Base-by-base conservation (phyloP, 192 early-diverging fungal species). In the Gonapodya prolifera region DNA sequence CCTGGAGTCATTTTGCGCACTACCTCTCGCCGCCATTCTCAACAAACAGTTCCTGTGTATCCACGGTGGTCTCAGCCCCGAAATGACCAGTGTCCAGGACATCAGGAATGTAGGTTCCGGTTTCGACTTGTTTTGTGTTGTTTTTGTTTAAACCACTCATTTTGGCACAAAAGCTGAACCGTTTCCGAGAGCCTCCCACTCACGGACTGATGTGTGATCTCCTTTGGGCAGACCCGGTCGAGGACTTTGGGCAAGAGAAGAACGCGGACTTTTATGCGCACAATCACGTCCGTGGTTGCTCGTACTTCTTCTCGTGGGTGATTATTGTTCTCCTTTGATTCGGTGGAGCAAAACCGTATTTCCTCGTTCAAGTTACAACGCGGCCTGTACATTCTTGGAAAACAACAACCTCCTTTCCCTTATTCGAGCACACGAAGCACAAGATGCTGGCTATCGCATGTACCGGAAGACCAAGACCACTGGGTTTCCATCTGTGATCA, bases 391-490 rank as follows among this genome's bases (percentile, higher is more conserved):
- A 28, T 98, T 98, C 80, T 87, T 98, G 80, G 95, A 98, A 84
- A 86, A 91, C 79, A 98, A 98, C 84, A 92, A 93, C 80, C 86
- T 98, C 35, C 82, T 98, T 70, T 96, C 95, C 28, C 91, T 98
- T 70, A 97, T 98, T 82, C 92, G 96, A 77, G 96, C 96, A 28
- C 96, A 98, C 82, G 96, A 98, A 82, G 96, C 96, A 30, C 96
- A 98, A 80, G 95, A 97, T 84, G 91, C 94, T 77, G 96, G 96
- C 78, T 93, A 94, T 79, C 91, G 93, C 78, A 98, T 98, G 96
- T 98, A 98, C 83, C 87, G 93, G 71, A 97, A 96, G 80, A 99
- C 91, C 71, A 88, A 91, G 78, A 89, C 95, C 13, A 97, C 95
- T 1, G 94, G 93, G 1, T 98, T 98, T 79, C 96, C 96, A 16